Evolutionary conservation across 2,329 filamentous ascomycete species (phyloP).

Genomic region (Fusarium sp.): DNA sequence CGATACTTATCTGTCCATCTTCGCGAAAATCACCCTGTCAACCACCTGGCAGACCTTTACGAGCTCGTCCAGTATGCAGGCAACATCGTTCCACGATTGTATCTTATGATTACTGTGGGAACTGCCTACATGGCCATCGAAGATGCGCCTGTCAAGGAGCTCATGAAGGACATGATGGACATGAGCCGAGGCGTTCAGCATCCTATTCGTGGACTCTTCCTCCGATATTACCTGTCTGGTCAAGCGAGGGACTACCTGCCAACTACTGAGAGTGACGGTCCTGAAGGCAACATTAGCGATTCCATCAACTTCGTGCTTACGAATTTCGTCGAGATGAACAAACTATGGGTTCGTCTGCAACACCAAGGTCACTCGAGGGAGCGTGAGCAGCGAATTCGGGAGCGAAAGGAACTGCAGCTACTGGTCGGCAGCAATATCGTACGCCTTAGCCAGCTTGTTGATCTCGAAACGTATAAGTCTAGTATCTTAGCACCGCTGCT

Average conservation of each 20-base stretch:
- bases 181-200: constrained; percentile 99
- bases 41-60: constrained; percentile 97
- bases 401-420: constrained; percentile 93
- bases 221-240: constrained; percentile 95
- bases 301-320: constrained; percentile 98
- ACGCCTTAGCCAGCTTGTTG: constrained; percentile 91
- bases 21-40: constrained; percentile 95
- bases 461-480: constrained; percentile 92
- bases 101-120: constrained; percentile 99
- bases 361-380: constrained; percentile 97
- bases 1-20: constrained; percentile 96
- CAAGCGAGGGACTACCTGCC: constrained; percentile 93
- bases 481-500: constrained; percentile 87
- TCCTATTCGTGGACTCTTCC: constrained; percentile 91
- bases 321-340: constrained; percentile 99
- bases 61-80: constrained; percentile 98
- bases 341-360: constrained; percentile 96
- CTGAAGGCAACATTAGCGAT: constrained; percentile 94
- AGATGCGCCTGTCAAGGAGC: constrained; percentile 98
- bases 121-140: constrained; percentile 99
- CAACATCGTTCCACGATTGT: constrained; percentile 94
- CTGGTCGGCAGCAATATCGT: constrained; percentile 97
- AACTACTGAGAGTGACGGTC: constrained; percentile 82
- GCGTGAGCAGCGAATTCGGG: constrained; percentile 90
- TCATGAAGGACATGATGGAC: constrained; percentile 99